Base-by-base conservation (phyloP, 2,329 filamentous ascomycete genomes). In the Sclerotinia subarctica region DNA sequence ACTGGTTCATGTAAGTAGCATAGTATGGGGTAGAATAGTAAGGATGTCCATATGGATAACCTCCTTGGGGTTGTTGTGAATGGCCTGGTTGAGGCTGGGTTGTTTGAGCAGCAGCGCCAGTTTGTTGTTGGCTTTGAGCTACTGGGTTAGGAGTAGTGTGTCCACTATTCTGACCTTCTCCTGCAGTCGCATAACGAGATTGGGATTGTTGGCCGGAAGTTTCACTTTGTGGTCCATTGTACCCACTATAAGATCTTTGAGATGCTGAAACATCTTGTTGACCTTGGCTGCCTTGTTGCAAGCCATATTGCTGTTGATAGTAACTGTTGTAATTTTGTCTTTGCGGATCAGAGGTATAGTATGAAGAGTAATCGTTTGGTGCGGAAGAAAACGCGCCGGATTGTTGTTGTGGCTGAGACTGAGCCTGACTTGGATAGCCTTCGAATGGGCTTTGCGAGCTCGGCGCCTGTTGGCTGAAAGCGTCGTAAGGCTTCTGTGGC, bases 71-170 rank as follows among this genome's bases (percentile, higher is more conserved):
- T 70, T 80, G 81, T 74, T 86, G 85, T 58, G 80, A 81, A 76
- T 86, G 85, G 15, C 81, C 80, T 26, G 76, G 74, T 70, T 80
- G 78, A 59, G 77, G 74, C 62, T 78, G 76, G 66, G 75, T 72
- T 62, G 74, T 76, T 70, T 86, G 83, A 67, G 80, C 82, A 70
- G 80, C 79, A 62, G 59, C 59, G 19, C 46, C 59, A 11, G 77
- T 78, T 69, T 80, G 78, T 60, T 84, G 84, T 70, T 85, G 82
- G 64, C 80, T 82, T 69, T 84, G 84, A 69, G 86, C 79, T 52
- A 89, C 84, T 38, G 94, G 93, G 81, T 96, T 95, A 47, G 94
- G 94, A 2, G 94, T 97, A 75, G 90, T 94, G 78, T 95, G 90
- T 56, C 93, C 94, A 78, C 93, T 97, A 81, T 90, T 93, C 76